Percentiles rank a stretch among this genome's conserved stretches.
phyloP scores from a whole-genome alignment of 441 rosid genomes.

The Sinapis alba region DNA sequence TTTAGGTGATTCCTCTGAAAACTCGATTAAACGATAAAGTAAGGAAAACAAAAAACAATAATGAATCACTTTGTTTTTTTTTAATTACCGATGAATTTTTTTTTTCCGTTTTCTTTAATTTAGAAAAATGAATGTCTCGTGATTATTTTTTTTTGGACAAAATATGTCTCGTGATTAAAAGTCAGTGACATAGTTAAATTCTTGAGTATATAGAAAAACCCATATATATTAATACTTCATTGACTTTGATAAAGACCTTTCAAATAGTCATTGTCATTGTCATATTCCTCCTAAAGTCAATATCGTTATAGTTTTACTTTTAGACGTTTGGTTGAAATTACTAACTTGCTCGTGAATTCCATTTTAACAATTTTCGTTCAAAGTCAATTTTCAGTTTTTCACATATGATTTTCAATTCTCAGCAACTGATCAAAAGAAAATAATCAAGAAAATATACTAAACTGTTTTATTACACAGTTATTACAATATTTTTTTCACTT shows the following conservation, averaged over 20 bases:
- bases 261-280: constrained; percentile 15
- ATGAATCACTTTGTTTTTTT: background rate
- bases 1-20: background rate
- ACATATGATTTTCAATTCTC: background rate
- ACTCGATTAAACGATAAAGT: background rate
- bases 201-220: background rate
- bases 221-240: background rate
- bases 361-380: background rate
- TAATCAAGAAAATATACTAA: background rate
- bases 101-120: background rate
- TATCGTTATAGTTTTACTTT: constrained; percentile 6
- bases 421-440: background rate
- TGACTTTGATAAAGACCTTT: constrained; percentile 2
- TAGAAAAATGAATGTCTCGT: background rate
- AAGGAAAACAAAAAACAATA: background rate
- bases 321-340: constrained; percentile 12
- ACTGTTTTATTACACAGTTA: background rate
- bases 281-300: constrained; percentile 29
- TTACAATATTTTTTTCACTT: background rate
- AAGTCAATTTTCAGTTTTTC: background rate
- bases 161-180: background rate
- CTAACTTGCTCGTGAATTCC: background rate
- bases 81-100: no score
- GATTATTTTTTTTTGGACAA: no score
- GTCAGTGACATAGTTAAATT: constrained; percentile 13